Conservation (phyloP, 768 basidiomycete genomes). For the Strobilomyces echinocephalus region DNA sequence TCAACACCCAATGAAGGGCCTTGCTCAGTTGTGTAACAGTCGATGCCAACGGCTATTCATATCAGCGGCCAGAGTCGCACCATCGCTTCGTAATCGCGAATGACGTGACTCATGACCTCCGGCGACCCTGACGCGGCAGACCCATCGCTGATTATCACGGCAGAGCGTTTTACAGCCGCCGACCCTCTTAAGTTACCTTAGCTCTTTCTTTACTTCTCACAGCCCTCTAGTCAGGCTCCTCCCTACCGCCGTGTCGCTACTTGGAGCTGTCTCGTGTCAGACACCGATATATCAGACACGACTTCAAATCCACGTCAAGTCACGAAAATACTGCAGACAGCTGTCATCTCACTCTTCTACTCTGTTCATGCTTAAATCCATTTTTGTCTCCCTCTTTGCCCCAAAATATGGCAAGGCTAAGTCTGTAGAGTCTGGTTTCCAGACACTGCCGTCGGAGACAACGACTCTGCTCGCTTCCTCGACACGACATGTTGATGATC, state of each 20-base stretch:
- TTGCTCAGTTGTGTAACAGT: too few relatives aligned
- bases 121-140: too few relatives aligned
- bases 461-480: constrained; percentile 54
- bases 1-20: too few relatives aligned
- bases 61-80: too few relatives aligned
- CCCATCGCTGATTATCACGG: neutral
- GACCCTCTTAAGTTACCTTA: neutral
- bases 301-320: constrained; percentile 46
- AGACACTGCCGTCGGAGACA: constrained; percentile 36
- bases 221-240: neutral
- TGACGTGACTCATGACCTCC: too few relatives aligned
- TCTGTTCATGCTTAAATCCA: constrained; percentile 1
- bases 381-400: neutral
- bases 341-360: neutral
- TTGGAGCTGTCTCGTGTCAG: neutral
- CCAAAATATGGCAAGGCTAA: neutral
- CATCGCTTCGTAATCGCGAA: too few relatives aligned
- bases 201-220: neutral
- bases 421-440: constrained; percentile 1
- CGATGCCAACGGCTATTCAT: too few relatives aligned
- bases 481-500: constrained; percentile 43
- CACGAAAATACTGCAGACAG: neutral
- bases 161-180: neutral
- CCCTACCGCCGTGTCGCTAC: neutral
- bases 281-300: neutral